Conservation (phyloP, 169 alveolate species). For the Babesia bigemina region DNA sequence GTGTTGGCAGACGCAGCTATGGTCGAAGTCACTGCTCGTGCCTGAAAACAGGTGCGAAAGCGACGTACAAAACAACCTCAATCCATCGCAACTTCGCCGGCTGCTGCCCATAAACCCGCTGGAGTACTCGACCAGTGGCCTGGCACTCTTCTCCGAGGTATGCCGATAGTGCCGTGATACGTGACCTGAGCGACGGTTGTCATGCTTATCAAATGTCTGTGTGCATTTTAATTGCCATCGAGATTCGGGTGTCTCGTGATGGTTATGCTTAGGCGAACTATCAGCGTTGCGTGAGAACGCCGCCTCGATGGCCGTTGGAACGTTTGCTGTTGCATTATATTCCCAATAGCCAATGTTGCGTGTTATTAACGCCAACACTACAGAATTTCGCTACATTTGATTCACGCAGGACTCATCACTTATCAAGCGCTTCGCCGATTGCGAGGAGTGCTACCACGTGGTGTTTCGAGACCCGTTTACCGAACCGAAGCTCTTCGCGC, state of each 20-base stretch:
- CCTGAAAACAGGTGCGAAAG: constrained; percentile 51
- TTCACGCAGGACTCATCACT: constrained; percentile 10
- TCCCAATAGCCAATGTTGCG: too few species aligned
- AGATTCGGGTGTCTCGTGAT: not conserved
- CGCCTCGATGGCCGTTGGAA: too few species aligned
- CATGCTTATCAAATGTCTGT: too few species aligned
- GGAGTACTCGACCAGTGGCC: constrained; percentile 50
- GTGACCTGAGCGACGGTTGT: too few species aligned
- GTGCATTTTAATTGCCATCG: too few species aligned
- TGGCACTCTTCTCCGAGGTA: constrained; percentile 58
- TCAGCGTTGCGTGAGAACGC: too few species aligned
- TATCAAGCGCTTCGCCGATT: constrained; percentile 14
- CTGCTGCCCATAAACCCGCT: constrained; percentile 55
- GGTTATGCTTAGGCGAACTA: too few species aligned
- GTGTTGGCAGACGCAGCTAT: constrained; percentile 32
- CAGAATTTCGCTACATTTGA: too few species aligned
- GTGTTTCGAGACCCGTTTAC: constrained; percentile 39
- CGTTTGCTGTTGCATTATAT: too few species aligned
- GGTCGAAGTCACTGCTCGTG: constrained; percentile 49
- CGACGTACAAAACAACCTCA: constrained; percentile 22
- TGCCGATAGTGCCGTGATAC: not conserved
- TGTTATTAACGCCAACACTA: too few species aligned
- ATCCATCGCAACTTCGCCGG: constrained; percentile 34
- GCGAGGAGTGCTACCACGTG: constrained; percentile 55
- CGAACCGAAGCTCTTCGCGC: constrained; percentile 37